Percentiles rank a stretch among this genome's conserved stretches.
phyloP scores from a whole-genome alignment of 106 monocot genomes.

The Dendrobium catenatum region DNA sequence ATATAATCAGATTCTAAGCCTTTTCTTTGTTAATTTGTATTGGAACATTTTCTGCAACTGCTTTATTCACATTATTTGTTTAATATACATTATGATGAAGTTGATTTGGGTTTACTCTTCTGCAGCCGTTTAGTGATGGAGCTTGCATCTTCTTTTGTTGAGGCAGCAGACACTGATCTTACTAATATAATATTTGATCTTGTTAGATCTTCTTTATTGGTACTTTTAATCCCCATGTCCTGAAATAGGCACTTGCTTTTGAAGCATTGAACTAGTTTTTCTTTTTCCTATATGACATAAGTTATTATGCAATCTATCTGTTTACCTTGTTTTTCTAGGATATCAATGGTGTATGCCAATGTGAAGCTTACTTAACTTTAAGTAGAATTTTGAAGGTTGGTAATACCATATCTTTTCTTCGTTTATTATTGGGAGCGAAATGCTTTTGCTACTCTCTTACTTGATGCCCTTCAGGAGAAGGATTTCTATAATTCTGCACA shows the following conservation, averaged over 20 bases:
- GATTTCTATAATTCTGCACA: conserved; percentile 43
- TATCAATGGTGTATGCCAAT: conserved; percentile 25
- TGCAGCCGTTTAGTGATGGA: conserved; percentile 69
- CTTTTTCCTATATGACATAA: background rate
- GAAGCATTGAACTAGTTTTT: background rate
- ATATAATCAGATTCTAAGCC: background rate
- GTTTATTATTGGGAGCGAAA: background rate
- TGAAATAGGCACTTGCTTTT: conserved; percentile 6
- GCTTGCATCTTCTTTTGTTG: conserved; percentile 55
- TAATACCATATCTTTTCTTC: background rate
- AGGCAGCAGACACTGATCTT: conserved; percentile 56
- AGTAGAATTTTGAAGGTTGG: conserved; percentile 76
- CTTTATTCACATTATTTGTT: background rate
- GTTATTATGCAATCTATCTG: background rate
- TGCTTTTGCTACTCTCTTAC: conserved; percentile 3
- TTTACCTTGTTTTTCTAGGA: conserved; percentile 31
- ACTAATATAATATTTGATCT: conserved; percentile 50
- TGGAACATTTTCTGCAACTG: background rate
- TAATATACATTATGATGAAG: background rate
- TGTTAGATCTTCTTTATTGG: conserved; percentile 54
- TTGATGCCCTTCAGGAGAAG: conserved; percentile 48
- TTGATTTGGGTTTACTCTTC: conserved; percentile 4
- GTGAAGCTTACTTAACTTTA: conserved; percentile 45
- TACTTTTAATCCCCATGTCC: conserved; percentile 11
- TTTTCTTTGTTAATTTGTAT: conserved; percentile 1